phyloP scores from a whole-genome alignment of 2,329 filamentous ascomycete species.

The Diplodia seriata region DNA sequence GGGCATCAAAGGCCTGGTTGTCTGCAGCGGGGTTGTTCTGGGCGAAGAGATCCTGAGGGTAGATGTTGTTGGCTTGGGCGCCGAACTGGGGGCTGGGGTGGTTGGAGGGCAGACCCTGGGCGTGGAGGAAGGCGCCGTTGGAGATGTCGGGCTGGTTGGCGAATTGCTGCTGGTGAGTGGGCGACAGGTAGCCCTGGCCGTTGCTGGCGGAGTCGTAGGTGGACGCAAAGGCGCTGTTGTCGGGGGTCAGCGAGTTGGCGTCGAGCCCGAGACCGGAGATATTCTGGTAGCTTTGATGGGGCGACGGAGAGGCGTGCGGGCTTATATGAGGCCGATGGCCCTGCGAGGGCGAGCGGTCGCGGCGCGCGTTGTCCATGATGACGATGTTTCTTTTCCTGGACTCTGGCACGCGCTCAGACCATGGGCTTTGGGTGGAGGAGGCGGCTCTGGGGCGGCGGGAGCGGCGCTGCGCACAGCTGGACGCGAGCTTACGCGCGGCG shows the following conservation, averaged over 20 bases:
- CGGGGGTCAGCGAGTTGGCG: constrained; percentile 53
- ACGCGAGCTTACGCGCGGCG: constrained; percentile 31
- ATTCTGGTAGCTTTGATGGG: constrained; percentile 61
- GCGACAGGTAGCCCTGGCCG: constrained; percentile 53
- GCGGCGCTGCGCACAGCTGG: constrained; percentile 24
- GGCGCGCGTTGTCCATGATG: constrained; percentile 62
- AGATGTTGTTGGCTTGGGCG: constrained; percentile 47
- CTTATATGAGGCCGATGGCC: constrained; percentile 69
- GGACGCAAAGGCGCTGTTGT: constrained; percentile 37
- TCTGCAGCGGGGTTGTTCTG: constrained; percentile 37
- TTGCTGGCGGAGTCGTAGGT: constrained; percentile 48
- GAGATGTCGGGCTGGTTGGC: constrained; percentile 49
- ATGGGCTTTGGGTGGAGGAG: constrained; percentile 35
- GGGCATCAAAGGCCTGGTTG: constrained; percentile 41
- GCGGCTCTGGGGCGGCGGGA: constrained; percentile 32
- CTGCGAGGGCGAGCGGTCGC: constrained; percentile 69
- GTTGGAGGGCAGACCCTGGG: constrained; percentile 59
- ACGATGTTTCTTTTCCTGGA: constrained; percentile 44
- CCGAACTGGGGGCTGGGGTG: constrained; percentile 54
- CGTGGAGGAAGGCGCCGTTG: constrained; percentile 53
- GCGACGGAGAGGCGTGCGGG: constrained; percentile 69
- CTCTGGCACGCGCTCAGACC: constrained; percentile 40
- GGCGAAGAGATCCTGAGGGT: constrained; percentile 46
- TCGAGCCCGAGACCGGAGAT: constrained; percentile 65
- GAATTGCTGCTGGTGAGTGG: constrained; percentile 54